phyloP scores from a whole-genome alignment of 129 eudicot species.

The Centaurea solstitialis region DNA sequence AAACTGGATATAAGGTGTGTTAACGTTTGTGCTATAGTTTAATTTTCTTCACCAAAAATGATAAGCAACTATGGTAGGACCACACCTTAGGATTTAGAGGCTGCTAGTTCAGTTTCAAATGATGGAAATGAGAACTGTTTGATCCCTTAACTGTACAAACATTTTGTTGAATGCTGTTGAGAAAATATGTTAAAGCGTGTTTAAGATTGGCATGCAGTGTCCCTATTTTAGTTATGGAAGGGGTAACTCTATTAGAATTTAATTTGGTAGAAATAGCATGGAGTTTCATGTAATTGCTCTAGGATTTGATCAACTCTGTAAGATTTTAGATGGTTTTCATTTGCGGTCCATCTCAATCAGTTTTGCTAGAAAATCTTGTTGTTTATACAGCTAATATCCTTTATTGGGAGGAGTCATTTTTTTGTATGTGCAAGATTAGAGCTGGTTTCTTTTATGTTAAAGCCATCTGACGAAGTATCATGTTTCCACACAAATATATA shows the following conservation, averaged over 20 bases:
- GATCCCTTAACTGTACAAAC: not conserved
- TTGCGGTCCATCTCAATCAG: not conserved
- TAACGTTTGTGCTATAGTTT: not conserved
- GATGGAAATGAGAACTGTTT: not conserved
- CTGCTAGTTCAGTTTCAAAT: not conserved
- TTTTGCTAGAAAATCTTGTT: too few species aligned
- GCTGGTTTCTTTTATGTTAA: not conserved
- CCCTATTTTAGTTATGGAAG: not conserved
- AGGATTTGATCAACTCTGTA: not conserved
- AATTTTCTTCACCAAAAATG: not conserved
- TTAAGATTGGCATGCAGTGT: not conserved
- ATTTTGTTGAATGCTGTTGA: not conserved
- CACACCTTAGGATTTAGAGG: not conserved
- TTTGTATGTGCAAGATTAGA: not conserved
- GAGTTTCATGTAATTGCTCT: not conserved
- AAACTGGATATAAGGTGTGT: conserved; percentile 89
- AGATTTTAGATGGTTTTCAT: not conserved
- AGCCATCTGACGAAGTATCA: not conserved
- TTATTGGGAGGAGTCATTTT: not conserved
- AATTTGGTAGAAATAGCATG: not conserved
- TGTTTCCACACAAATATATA: not conserved
- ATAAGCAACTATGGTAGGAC: not conserved
- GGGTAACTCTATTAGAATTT: not conserved
- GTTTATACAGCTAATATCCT: not conserved
- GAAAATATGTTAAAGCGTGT: not conserved